Evolutionary conservation across 768 basidiomycete genomes (phyloP), one percentile per base, ranked within the genome.

Genomic region (Scleroderma bovista): DNA sequence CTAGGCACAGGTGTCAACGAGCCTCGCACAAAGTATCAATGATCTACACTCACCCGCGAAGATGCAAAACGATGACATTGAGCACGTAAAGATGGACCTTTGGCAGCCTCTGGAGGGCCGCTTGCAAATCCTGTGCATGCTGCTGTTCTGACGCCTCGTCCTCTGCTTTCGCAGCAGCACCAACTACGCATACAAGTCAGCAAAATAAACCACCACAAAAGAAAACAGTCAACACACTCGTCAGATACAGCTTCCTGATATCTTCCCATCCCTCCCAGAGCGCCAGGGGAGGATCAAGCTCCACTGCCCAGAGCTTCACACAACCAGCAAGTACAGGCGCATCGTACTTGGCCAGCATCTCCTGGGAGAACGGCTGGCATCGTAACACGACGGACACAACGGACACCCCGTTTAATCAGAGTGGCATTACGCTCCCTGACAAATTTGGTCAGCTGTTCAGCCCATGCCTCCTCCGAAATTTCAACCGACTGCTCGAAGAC

Each of bases 231-330:
- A 16, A 58, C 74, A 31, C 44, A 75, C 76, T 78, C 32, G 72
- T 76, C 6, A 91, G 92, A 60, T 96, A 97, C n/a, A 96, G 56
- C 54, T 81, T 84, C 48, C 89, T 79, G 53, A 94, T 75, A 26
- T 96, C 93, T 37, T 94, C 92, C 88, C 93, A 98, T 40, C 86
- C 82, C 59, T 94, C 91, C 75, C 85, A 95, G 41, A 88, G 70
- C 16, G 81, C 78, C 11, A 96, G 65, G 23, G 95, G 93, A 8
- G 91, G 89, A 60, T 92, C 83, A 23, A 98, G 77, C 65, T 98
- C 94, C n/a, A 96, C 73, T 19, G 84, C 63, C 89, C 92, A 97
- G 15, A 98, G 70, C 69, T 94, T 97, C 61, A 94, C 68, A 13
- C 83, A 75, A 48, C 84, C 83, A 2, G 94, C 93, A 26, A 95